A percentile compares a stretch with the other conserved stretches of the same genome.
phyloP scores from a whole-genome alignment of 116 monocot species.

The Phalaenopsis hybrid region DNA sequence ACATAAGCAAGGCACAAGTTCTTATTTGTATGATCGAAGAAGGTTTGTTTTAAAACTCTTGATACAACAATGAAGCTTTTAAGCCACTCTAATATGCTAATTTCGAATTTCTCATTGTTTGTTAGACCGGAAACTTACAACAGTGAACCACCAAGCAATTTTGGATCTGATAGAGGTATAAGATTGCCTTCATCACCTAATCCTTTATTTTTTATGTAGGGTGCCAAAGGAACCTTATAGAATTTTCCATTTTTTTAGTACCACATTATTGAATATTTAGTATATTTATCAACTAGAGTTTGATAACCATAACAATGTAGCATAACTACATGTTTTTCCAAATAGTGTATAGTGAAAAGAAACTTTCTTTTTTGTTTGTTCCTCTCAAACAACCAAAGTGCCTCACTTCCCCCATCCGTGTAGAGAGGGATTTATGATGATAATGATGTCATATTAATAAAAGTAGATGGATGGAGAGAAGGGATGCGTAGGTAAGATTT shows the following conservation, averaged over 20 bases:
- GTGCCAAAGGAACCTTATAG: background rate
- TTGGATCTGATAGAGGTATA: slow-evolving; percentile 33
- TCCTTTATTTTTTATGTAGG: background rate
- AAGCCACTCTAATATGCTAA: background rate
- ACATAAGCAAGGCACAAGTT: slow-evolving; percentile 10
- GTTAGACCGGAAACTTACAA: slow-evolving; percentile 11
- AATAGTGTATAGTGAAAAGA: background rate
- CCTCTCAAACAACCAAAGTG: background rate
- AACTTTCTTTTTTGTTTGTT: background rate
- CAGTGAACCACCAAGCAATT: slow-evolving; percentile 12
- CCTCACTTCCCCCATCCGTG: background rate
- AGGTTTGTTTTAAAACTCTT: slow-evolving; percentile 20
- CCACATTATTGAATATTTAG: background rate
- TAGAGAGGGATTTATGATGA: background rate
- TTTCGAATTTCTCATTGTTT: background rate
- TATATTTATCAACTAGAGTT: background rate
- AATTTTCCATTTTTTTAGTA: background rate
- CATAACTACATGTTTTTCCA: background rate
- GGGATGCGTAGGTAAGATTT: background rate
- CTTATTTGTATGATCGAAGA: slow-evolving; percentile 23
- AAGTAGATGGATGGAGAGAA: background rate
- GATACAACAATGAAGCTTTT: background rate
- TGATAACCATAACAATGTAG: background rate
- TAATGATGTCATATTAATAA: background rate
- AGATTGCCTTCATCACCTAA: background rate